These are phyloP conservation scores for Colletotrichum sp. DNA, from an alignment of 2,329 filamentous ascomycete genomes.

Conservation along the genomic window DNA sequence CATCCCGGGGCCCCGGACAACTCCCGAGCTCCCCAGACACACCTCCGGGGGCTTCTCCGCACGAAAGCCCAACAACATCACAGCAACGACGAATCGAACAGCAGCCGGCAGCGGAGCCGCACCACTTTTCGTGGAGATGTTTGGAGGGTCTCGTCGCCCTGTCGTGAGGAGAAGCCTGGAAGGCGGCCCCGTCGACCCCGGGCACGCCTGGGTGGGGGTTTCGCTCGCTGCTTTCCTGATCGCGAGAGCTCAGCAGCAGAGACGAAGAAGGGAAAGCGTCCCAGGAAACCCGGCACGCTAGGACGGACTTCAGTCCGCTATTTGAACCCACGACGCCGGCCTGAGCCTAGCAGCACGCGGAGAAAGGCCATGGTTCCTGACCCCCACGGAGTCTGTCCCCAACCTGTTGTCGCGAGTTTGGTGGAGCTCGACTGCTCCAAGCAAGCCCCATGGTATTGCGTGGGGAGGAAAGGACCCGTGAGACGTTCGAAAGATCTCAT, in stretches of 20 bases:
- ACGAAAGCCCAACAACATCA: background rate
- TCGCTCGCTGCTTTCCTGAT: background rate
- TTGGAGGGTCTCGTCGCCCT: background rate
- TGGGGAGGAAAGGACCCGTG: background rate
- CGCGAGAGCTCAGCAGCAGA: background rate
- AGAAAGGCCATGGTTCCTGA: background rate
- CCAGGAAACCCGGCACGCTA: background rate
- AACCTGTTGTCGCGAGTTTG: background rate
- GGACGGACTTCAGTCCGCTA: background rate
- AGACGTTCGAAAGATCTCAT: background rate
- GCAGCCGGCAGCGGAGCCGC: background rate
- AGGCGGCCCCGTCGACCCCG: background rate
- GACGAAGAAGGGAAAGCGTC: background rate
- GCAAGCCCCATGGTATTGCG: background rate
- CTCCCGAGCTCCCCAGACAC: background rate
- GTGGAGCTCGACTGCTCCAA: background rate
- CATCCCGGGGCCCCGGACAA: conserved; percentile 14
- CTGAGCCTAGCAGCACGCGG: background rate
- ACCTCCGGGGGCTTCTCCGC: background rate
- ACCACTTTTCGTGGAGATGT: background rate
- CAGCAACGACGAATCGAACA: background rate
- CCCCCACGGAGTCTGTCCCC: background rate
- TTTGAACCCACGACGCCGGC: background rate
- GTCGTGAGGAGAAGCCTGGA: background rate
- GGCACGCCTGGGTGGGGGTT: background rate